Percentiles rank a stretch among this genome's conserved stretches.
phyloP scores from a whole-genome alignment of 805 yeast genomes.

The Saccharomycopsis amapae region DNA sequence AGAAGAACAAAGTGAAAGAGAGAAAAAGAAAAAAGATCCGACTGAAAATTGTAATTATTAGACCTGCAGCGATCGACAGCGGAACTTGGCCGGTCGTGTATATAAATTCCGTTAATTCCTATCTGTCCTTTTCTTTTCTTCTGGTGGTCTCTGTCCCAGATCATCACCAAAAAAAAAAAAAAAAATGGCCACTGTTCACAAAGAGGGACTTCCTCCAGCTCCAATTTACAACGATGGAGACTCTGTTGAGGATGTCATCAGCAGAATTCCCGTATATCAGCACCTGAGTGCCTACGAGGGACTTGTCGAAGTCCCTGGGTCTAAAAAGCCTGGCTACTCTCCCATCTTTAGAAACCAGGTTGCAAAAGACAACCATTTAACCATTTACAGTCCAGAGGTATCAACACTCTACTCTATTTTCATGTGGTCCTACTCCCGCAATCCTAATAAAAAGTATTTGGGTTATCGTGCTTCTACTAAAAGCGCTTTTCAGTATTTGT shows the following conservation, averaged over 20 bases:
- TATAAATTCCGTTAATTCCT: no score
- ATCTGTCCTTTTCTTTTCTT: neutral
- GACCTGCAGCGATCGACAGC: no score
- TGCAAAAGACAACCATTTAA: constrained; percentile 24
- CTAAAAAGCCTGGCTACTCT: constrained; percentile 40
- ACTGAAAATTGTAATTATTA: no score
- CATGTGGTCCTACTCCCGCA: constrained; percentile 24
- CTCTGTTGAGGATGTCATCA: constrained; percentile 7
- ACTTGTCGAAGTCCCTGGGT: constrained; percentile 22
- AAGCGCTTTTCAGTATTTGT: constrained; percentile 24
- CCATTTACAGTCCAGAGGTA: constrained; percentile 31
- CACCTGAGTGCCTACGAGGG: no score
- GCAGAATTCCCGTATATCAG: no score
- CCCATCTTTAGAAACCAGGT: constrained; percentile 42
- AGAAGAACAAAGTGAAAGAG: no score
- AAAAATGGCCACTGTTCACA: no score
- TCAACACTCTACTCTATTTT: constrained; percentile 31
- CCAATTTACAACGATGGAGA: constrained; percentile 8
- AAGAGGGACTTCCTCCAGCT: neutral
- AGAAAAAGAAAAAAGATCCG: no score
- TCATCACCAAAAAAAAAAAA: no score
- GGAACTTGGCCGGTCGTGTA: no score
- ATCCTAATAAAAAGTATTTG: constrained; percentile 27
- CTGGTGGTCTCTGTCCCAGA: neutral
- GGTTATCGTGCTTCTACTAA: constrained; percentile 19